Evolutionary conservation across 2,329 filamentous ascomycete genomes (phyloP), one percentile per base, ranked within the genome.

Genomic region (Westerdykella sp.): DNA sequence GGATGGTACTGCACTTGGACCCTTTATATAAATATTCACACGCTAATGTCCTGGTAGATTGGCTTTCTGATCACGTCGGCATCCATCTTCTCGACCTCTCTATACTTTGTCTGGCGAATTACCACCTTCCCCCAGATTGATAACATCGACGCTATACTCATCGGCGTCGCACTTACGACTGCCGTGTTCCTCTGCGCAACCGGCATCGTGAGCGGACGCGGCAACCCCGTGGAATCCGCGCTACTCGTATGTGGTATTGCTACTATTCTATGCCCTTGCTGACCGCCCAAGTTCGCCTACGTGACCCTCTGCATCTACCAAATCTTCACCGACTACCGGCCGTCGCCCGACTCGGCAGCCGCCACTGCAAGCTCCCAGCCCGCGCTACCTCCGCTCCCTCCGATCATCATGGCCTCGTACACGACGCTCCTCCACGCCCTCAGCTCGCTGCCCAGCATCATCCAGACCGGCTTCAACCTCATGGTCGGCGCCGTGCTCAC

Each of bases 261-360:
- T 13, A 40, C 40, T 23, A 21, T n/a, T 37, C 34, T 12, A 4
- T 21, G 18, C 18, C 34, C 31, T n/a, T 34, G 14, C 45, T 57
- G 41, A 56, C 39, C 13, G 11, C 10, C 28, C 21, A 41, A 72
- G 68, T 97, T 98, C 62, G 91, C 93, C 59, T 98, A 98, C 68
- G 81, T 96, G 48, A 93, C 95, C n/a, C 83, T 98, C 49, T 97
- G 91, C 73, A 86, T 97, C 62, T 98, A 97, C 71, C 93, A 98
- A 68, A 97, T 97, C 67, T 97, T 97, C 68, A 98, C 93, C 58
- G 93, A 98, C 69, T 97, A 97, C 69, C 81, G 91, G 54, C 89
- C 93, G 3, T 90, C 86, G 4, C 81, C 68, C 12, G 73, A 56
- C 31, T 62, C 77, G 22, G 72, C 76, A 25, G 76, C 80, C 23